Evolutionary conservation across 169 alveolate genomes (phyloP).

Genomic region (Haemoproteus tartakovskyi): DNA sequence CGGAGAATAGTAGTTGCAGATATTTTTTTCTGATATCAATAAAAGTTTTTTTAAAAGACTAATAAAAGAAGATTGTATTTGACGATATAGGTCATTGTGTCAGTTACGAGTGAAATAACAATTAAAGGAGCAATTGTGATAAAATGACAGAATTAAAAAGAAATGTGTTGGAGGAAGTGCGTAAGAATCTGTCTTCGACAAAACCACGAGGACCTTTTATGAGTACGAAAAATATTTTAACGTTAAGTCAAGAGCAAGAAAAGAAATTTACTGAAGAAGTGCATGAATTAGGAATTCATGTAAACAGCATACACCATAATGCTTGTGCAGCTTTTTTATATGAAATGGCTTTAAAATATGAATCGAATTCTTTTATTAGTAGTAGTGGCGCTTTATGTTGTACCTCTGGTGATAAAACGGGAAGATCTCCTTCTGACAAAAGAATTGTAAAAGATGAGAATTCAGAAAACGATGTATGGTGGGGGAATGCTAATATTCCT

Average conservation of each 20-base stretch:
- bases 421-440: constrained; percentile 92
- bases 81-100: not conserved
- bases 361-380: constrained; percentile 75
- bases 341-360: constrained; percentile 82
- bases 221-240: constrained; percentile 58
- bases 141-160: constrained; percentile 38
- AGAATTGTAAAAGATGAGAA: constrained; percentile 87
- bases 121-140: constrained; percentile 7
- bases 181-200: constrained; percentile 23
- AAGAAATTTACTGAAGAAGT: constrained; percentile 39
- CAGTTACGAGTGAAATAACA: not conserved
- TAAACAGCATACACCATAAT: constrained; percentile 67
- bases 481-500: constrained; percentile 95
- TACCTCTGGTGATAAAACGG: constrained; percentile 85
- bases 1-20: no score
- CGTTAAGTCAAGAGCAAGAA: constrained; percentile 61
- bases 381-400: constrained; percentile 86
- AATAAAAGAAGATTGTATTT: not conserved
- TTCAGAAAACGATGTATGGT: constrained; percentile 87
- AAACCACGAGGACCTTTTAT: constrained; percentile 59
- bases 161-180: constrained; percentile 29
- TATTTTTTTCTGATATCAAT: no score
- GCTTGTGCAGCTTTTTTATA: constrained; percentile 71
- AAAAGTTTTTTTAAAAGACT: no score
- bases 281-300: constrained; percentile 66